These are phyloP conservation scores for Ceratobasidium papillatum DNA, from an alignment of 1,284 basidiomycete species.

Conservation along the genomic window DNA sequence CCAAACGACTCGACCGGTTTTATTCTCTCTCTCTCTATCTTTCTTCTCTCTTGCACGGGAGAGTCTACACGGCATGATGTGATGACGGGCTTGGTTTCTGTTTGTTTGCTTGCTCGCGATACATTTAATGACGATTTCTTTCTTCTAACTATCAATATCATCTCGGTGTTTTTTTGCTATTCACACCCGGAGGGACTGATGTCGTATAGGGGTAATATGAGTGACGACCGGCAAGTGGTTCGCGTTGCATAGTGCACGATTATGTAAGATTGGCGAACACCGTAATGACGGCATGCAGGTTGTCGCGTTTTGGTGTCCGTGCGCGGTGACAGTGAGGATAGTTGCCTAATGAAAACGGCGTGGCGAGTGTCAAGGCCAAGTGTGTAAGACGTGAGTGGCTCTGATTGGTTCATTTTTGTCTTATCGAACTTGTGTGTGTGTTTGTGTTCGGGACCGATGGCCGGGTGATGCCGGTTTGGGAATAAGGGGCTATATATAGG, in stretches of 20 bases:
- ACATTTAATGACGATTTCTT: conserved; percentile 20
- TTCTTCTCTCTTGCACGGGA: conserved; percentile 9
- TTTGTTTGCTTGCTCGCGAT: conserved; percentile 6
- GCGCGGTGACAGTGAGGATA: background rate
- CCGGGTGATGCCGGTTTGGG: background rate
- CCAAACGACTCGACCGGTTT: background rate
- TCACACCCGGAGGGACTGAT: no score
- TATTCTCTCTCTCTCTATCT: background rate
- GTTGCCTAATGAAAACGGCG: no score
- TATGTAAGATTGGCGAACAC: background rate
- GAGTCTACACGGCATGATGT: conserved; percentile 2
- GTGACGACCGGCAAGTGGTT: background rate
- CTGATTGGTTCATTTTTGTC: background rate
- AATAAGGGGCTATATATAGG: background rate
- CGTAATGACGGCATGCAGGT: background rate
- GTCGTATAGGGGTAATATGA: no score
- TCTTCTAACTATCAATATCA: no score
- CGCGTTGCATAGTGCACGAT: background rate
- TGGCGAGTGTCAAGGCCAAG: background rate
- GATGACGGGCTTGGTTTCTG: conserved; percentile 8
- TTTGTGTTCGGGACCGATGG: background rate
- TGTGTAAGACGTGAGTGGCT: background rate
- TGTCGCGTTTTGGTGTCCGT: background rate
- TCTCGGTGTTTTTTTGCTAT: no score
- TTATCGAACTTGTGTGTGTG: background rate